These are phyloP conservation scores for Fusarium pilosicola DNA, from an alignment of 2,329 filamentous ascomycete species.

Conservation along the genomic window DNA sequence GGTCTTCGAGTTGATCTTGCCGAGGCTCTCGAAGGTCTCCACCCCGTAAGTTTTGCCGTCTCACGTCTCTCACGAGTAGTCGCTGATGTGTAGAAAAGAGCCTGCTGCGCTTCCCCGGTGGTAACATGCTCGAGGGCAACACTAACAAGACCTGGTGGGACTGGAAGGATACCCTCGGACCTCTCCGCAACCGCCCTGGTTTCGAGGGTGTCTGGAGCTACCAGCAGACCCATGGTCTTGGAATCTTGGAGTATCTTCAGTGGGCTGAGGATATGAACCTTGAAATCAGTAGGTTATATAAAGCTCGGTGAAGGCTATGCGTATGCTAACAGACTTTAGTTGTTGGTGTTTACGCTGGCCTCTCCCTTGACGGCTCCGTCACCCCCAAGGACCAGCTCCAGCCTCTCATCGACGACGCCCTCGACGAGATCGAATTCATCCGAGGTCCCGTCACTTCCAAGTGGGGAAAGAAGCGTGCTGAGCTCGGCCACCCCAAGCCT, in stretches of 20 bases:
- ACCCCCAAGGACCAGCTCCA: conserved; percentile 63
- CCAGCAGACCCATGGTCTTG: conserved; percentile 70
- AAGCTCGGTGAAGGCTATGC: fast-evolving
- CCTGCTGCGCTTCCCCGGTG: conserved; percentile 73
- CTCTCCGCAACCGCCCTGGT: conserved; percentile 64
- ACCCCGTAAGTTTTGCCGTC: conserved; percentile 52
- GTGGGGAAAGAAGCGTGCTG: conserved; percentile 67
- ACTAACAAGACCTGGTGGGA: conserved; percentile 58
- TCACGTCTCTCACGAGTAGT: fast-evolving
- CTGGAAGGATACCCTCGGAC: conserved; percentile 65
- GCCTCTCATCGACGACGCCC: conserved; percentile 66
- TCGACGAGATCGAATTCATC: conserved; percentile 72
- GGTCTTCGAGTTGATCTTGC: conserved; percentile 67
- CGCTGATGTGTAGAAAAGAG: conserved; percentile 42
- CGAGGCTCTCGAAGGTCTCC: conserved; percentile 61
- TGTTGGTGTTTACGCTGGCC: conserved; percentile 67
- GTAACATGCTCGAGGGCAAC: conserved; percentile 67
- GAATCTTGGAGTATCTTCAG: conserved; percentile 69
- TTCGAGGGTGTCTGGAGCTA: conserved; percentile 68
- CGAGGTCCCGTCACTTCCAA: conserved; percentile 62
- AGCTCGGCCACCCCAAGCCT: conserved; percentile 69
- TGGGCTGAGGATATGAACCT: conserved; percentile 70
- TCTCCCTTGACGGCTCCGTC: conserved; percentile 63
- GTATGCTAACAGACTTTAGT: conserved; percentile 45
- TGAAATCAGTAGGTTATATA: conserved; percentile 52